These are phyloP conservation scores for Berkeleyomyces rouxiae DNA, from an alignment of 2,329 filamentous ascomycete species.

Conservation along the genomic window DNA sequence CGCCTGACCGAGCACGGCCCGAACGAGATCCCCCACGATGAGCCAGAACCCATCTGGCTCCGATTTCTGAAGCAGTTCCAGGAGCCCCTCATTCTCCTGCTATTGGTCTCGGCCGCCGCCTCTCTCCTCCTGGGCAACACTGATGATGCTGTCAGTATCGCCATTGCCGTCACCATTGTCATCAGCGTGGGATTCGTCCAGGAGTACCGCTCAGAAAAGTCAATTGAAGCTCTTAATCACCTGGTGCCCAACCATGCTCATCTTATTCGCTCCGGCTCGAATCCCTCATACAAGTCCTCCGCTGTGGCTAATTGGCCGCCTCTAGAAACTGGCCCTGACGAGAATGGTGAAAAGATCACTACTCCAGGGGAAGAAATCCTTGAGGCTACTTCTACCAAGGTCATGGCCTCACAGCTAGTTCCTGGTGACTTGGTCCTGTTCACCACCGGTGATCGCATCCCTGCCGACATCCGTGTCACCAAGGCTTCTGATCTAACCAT, in stretches of 20 bases:
- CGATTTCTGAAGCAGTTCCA: constrained; percentile 95
- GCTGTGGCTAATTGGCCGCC: constrained; percentile 34
- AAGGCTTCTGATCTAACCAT: constrained; percentile 80
- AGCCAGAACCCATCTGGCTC: constrained; percentile 85
- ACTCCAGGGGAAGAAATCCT: constrained; percentile 46
- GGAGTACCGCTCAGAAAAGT: constrained; percentile 95
- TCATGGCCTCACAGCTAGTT: constrained; percentile 75
- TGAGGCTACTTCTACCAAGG: constrained; percentile 62
- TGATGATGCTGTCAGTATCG: constrained; percentile 91
- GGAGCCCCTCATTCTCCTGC: constrained; percentile 82
- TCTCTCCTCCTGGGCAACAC: constrained; percentile 84
- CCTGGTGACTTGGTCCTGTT: constrained; percentile 88
- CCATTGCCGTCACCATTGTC: constrained; percentile 90
- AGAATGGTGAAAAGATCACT: constrained; percentile 28
- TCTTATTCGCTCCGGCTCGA: constrained; percentile 50
- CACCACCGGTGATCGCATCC: constrained; percentile 88
- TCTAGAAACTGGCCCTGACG: constrained; percentile 20
- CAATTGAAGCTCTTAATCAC: constrained; percentile 83
- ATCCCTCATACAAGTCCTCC: constrained; percentile 18
- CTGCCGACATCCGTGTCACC: constrained; percentile 88
- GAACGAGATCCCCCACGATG: constrained; percentile 89
- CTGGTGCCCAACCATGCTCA: constrained; percentile 92
- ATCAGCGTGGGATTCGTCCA: constrained; percentile 93
- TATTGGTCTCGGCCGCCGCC: constrained; percentile 73
- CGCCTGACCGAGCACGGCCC: constrained; percentile 68